Evolutionary conservation across 2,329 filamentous ascomycete species (phyloP), one percentile per base, ranked within the genome.

Genomic region (Fonsecaea erecta): DNA sequence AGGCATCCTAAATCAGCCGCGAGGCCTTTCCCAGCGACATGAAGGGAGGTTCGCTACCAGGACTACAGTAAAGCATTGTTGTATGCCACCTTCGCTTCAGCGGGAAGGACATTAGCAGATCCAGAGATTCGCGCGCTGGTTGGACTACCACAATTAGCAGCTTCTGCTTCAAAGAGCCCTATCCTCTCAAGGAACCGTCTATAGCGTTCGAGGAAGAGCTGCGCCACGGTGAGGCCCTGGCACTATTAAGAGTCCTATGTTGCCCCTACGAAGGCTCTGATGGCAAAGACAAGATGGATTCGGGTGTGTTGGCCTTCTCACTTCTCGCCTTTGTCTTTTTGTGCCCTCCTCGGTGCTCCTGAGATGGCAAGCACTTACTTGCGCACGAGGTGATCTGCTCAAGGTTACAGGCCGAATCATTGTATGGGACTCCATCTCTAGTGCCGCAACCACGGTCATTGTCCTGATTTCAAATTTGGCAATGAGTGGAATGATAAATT

Each of bases 11-110:
- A 46, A 60, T 60, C 11, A 46, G 53, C 43, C 51, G 52, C 14
- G 28, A 52, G 11, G 52, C 58, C 16, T 60, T 60, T 52, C 28
- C 37, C 18, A 52, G 14, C 28, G n/a, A 48, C 34, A 35, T 60
- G 58, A 24, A 60, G 46, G 18, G 11, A 18, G 30, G 48, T 18
- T n/a, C 60, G 54, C n/a, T 28, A 59, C 14, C 60, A 63, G 11
- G 67, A 65, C 52, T 60, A 58, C 46, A 69, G 67, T 40, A 67
- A 67, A 40, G 59, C 65, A n/a, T 52, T 69, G 12, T 48, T 67
- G 21, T 69, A 69, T 43, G 65, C 62, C 46, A 63, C 68, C 11
- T 59, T 69, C 37, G 59, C 67, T 5, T 67, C 65, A 14, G 67
- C 67, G 4, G 67, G 65, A 18, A 51, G 65, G 28, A 63, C 68